phyloP scores from a whole-genome alignment of 1,284 basidiomycete genomes.

The Cutaneotrichosporon sp. region DNA sequence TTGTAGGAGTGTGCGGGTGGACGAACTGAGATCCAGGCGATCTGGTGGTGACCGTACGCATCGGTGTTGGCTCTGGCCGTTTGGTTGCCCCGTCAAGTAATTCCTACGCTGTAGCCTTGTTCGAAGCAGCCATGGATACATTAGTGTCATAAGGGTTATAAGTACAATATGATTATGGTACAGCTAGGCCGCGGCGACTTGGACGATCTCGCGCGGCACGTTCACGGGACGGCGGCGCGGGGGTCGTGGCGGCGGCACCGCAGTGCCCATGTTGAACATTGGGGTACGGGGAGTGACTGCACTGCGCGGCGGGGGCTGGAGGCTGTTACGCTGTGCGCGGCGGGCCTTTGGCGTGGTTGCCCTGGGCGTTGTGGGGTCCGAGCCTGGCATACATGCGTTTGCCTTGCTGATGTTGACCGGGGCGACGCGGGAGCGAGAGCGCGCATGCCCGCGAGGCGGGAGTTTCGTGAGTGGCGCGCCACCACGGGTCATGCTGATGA shows the following conservation, averaged over 20 bases:
- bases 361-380: not conserved
- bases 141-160: not conserved
- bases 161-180: not conserved
- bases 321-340: not conserved
- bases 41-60: too few species aligned
- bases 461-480: constrained; percentile 4
- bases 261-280: not conserved
- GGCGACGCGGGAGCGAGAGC: not conserved
- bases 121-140: not conserved
- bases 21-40: too few species aligned
- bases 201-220: constrained; percentile 3
- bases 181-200: not conserved
- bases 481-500: not conserved
- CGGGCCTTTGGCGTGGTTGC: not conserved
- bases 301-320: not conserved
- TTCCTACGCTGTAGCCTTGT: too few species aligned
- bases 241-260: not conserved
- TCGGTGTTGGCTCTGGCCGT: too few species aligned
- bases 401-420: not conserved
- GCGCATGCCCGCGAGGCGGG: not conserved
- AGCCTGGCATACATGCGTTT: not conserved
- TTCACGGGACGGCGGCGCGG: not conserved
- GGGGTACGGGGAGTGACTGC: not conserved
- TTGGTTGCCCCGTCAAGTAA: too few species aligned
- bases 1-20: not conserved